phyloP scores from a whole-genome alignment of 2,329 filamentous ascomycete species.

The Cladobotryum mycophilum region DNA sequence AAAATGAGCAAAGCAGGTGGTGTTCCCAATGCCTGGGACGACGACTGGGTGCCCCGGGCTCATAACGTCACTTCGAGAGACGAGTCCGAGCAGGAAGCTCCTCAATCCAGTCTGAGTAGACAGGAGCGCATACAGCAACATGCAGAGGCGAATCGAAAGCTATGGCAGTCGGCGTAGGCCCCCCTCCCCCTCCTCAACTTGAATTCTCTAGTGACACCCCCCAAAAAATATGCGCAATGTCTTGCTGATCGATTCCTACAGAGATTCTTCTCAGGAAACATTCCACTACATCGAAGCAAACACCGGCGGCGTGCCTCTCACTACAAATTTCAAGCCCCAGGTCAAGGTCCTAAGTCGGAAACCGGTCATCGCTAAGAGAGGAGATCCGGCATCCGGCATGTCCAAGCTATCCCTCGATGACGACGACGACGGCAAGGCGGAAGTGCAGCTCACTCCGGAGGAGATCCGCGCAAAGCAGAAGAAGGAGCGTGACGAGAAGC shows the following conservation, averaged over 20 bases:
- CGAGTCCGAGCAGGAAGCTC: constrained; percentile 26
- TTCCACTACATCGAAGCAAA: constrained; percentile 68
- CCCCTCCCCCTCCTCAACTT: constrained; percentile 9
- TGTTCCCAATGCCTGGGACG: constrained; percentile 77
- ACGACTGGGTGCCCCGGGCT: constrained; percentile 79
- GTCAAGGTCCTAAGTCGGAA: constrained; percentile 83
- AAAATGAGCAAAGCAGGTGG: constrained; percentile 39
- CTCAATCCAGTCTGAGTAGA: constrained; percentile 52
- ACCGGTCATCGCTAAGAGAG: constrained; percentile 54
- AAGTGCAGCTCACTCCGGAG: constrained; percentile 61
- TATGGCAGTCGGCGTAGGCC: constrained; percentile 83
- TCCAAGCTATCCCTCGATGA: constrained; percentile 39
- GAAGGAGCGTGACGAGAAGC: constrained; percentile 79
- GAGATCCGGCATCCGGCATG: constrained; percentile 44
- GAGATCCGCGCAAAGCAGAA: constrained; percentile 74
- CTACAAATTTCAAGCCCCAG: constrained; percentile 67
- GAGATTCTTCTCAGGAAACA: constrained; percentile 62
- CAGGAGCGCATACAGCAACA: constrained; percentile 75
- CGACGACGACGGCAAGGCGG: constrained; percentile 59
- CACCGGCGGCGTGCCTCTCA: constrained; percentile 48
- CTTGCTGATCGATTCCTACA: constrained; percentile 27
- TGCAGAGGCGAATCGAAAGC: constrained; percentile 71
- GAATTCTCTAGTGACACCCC: not conserved
- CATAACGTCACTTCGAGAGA: constrained; percentile 46
- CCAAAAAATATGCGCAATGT: not conserved